Conservation (phyloP, 2,329 filamentous ascomycete species). For the Moelleriella libera region DNA sequence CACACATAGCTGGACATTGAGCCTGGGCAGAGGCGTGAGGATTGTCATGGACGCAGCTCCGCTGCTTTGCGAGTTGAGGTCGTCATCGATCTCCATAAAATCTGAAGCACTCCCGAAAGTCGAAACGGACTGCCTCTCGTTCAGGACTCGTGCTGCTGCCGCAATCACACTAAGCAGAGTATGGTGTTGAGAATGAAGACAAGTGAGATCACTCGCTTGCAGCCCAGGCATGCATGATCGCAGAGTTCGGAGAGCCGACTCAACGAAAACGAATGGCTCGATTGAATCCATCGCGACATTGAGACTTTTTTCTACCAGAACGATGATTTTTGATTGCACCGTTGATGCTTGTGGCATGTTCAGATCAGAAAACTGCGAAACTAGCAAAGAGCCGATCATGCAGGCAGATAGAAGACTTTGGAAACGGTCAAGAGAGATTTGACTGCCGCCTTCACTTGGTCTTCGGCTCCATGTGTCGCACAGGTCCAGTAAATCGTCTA, state of each 20-base stretch:
- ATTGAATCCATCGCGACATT: slow-evolving; percentile 25
- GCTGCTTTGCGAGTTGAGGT: slow-evolving; percentile 46
- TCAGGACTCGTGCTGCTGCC: slow-evolving; percentile 18
- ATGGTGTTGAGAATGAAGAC: slow-evolving; percentile 21
- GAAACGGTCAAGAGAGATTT: slow-evolving; percentile 37
- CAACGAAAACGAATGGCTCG: slow-evolving; percentile 29
- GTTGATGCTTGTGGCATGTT: slow-evolving; percentile 34
- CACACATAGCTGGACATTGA: slow-evolving; percentile 25
- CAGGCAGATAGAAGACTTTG: slow-evolving; percentile 37
- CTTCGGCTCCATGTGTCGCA: slow-evolving; percentile 32
- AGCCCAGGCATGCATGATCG: slow-evolving; percentile 33
- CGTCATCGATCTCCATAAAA: slow-evolving; percentile 53
- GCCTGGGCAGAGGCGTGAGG: slow-evolving; percentile 28
- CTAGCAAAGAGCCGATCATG: slow-evolving; percentile 27
- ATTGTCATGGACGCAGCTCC: slow-evolving; percentile 24
- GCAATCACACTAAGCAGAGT: slow-evolving; percentile 29
- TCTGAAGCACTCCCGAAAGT: slow-evolving; percentile 26
- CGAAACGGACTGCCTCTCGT: slow-evolving; percentile 9
- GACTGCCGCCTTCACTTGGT: slow-evolving; percentile 28
- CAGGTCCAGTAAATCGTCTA: slow-evolving; percentile 32
- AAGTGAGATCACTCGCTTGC: slow-evolving; percentile 19
- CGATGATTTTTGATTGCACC: slow-evolving; percentile 28
- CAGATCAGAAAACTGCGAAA: slow-evolving; percentile 31
- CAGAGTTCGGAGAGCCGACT: slow-evolving; percentile 29
- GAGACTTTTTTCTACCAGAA: slow-evolving; percentile 25